Evolutionary conservation across 495 filamentous ascomycete species (phyloP).

Genomic region (Xylaria bambusicola): DNA sequence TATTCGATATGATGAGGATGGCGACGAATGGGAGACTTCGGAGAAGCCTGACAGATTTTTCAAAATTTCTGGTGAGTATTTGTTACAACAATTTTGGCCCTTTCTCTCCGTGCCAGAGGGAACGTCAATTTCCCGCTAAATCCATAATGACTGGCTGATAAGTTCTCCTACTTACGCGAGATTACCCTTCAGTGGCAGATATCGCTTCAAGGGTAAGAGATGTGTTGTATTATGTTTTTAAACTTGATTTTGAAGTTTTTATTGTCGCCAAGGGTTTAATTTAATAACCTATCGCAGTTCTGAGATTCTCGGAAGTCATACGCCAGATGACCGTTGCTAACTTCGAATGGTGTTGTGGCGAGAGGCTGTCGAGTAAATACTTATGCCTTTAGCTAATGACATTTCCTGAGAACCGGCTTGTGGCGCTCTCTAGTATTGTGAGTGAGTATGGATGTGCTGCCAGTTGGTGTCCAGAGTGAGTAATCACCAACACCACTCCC

Average conservation of each 20-base stretch:
- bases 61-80: background rate
- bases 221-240: no score
- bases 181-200: no score
- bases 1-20: background rate
- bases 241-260: no score
- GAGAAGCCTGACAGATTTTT: background rate
- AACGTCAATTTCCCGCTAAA: no score
- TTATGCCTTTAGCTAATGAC: background rate
- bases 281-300: no score
- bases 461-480: background rate
- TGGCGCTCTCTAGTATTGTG: background rate
- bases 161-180: no score
- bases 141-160: no score
- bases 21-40: background rate
- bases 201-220: no score
- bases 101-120: no score
- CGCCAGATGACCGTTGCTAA: background rate
- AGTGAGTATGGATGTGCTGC: background rate
- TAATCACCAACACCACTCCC: background rate
- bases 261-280: no score
- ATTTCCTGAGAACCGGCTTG: background rate
- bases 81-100: background rate
- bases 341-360: background rate
- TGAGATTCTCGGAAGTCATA: no score
- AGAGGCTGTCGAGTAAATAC: background rate